A percentile compares a stretch with the other conserved stretches of the same genome.
Conservation (phyloP, 352 stramenopile genomes). For the Phytopythium boreale region DNA sequence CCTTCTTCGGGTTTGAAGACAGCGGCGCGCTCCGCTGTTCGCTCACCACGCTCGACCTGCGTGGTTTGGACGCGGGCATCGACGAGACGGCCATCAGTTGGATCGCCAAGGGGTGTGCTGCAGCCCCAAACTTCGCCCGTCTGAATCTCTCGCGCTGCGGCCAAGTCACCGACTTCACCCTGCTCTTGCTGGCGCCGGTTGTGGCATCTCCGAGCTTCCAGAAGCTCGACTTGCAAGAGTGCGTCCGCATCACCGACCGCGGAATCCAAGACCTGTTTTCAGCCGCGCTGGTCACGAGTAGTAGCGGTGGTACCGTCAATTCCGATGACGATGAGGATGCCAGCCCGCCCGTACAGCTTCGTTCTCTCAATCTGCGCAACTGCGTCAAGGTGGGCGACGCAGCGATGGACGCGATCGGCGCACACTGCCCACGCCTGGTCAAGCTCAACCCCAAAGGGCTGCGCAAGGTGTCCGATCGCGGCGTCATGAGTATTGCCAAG, state of each 20-base stretch:
- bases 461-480: slow-evolving; percentile 51
- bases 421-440: slow-evolving; percentile 27
- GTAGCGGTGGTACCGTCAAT: background rate
- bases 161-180: slow-evolving; percentile 48
- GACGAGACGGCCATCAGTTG: slow-evolving; percentile 70
- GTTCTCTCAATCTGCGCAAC: slow-evolving; percentile 51
- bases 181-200: slow-evolving; percentile 49
- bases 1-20: slow-evolving; percentile 71
- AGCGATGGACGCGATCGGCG: slow-evolving; percentile 28
- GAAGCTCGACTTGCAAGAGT: slow-evolving; percentile 49
- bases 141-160: slow-evolving; percentile 54
- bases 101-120: slow-evolving; percentile 56
- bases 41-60: slow-evolving; percentile 36
- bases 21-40: slow-evolving; percentile 22
- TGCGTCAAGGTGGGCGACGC: slow-evolving; percentile 47
- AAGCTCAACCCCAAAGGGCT: slow-evolving; percentile 58
- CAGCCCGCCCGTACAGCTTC: slow-evolving; percentile 8
- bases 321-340: slow-evolving; percentile 20
- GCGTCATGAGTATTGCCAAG: slow-evolving; percentile 45
- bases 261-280: slow-evolving; percentile 54
- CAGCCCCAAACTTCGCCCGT: slow-evolving; percentile 17
- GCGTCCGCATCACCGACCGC: slow-evolving; percentile 33
- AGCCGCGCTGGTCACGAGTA: slow-evolving; percentile 16
- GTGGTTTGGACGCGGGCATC: slow-evolving; percentile 26
- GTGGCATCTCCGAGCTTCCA: slow-evolving; percentile 21